Conservation (phyloP, 2,329 filamentous ascomycete species). For the Talaromyces sp. region DNA sequence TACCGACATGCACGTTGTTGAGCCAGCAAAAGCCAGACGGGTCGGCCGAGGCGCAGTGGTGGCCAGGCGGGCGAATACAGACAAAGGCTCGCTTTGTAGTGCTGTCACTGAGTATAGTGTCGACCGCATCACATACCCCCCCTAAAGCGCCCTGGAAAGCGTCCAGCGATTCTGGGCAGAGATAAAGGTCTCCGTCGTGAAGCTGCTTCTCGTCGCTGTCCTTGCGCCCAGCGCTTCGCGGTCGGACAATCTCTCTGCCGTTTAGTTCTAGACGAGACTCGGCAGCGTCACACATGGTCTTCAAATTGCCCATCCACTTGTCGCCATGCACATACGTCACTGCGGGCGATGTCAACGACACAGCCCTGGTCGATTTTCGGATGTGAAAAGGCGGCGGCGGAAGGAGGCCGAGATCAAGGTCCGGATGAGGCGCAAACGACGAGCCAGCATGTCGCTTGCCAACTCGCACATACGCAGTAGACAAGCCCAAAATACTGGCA, state of each 20-base stretch:
- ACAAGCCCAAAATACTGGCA: conserved; percentile 75
- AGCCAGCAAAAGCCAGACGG: conserved; percentile 98
- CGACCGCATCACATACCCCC: conserved; percentile 88
- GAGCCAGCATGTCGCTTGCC: conserved; percentile 74
- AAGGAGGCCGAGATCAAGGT: conserved; percentile 51
- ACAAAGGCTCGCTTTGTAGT: conserved; percentile 79
- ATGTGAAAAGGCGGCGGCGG: conserved; percentile 75
- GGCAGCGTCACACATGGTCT: conserved; percentile 75
- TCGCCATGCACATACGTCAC: conserved; percentile 88
- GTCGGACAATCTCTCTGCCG: conserved; percentile 72
- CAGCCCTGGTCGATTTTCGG: conserved; percentile 67
- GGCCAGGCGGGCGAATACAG: conserved; percentile 85
- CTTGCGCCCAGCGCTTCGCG: conserved; percentile 37
- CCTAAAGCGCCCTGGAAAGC: conserved; percentile 89
- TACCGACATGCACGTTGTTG: conserved; percentile 96
- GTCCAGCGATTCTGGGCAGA: conserved; percentile 78
- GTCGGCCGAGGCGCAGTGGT: conserved; percentile 85
- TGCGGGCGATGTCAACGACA: conserved; percentile 67
- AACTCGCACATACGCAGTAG: conserved; percentile 84
- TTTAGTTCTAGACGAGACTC: conserved; percentile 71
- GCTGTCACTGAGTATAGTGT: conserved; percentile 66
- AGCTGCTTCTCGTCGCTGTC: conserved; percentile 51
- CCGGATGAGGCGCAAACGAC: conserved; percentile 61
- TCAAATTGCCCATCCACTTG: conserved; percentile 91
- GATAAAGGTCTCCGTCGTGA: conserved; percentile 86